Base-by-base conservation (phyloP, 306 rosid species). In the Prunus armeniaca region DNA sequence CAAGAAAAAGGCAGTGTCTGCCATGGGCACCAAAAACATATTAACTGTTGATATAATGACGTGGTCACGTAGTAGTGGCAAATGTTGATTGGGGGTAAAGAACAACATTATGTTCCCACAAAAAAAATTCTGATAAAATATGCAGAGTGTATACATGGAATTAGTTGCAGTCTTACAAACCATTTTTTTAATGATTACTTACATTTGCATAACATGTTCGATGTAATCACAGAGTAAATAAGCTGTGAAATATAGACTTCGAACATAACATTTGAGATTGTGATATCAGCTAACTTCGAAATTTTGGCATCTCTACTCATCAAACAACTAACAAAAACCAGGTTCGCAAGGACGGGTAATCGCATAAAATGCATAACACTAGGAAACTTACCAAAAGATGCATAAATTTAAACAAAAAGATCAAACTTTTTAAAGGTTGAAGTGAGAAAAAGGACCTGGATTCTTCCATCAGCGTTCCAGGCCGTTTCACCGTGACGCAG, bases 401-500 rank as follows among this genome's bases (percentile, higher is more conserved):
- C 43, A 2, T 1, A 58, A 38, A n/a, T 4, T 2, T 24, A 6
- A 45, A 58, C 32, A 34, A 32, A 34, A 50, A 49, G 17, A 28
- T 68, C 50, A 3, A 0, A 4, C 10, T 6, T 38, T 38, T 38
- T 7, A 38, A 38, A 47, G 61, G 32, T 72, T 78, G 47, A 65
- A 73, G 66, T 3, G 20, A 80, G 63, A 14, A 12, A 73, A 82
- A 65, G 18, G 41, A 94, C 98, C 96, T 95, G 98, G 74, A 90
- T 80, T 83, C 89, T 89, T 57, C 89, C 84, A 60, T 86, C 87
- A 62, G 83, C 88, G 78, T 95, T 95, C 98, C 98, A 95, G 32
- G 82, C 87, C 30, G 98, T 95, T 87, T 95, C 92, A 50, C 98
- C 98, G 46, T 95, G 98, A 69, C 97, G 96, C 9, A 95, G 84